Evolutionary conservation across 192 early-diverging fungal genomes (phyloP), one percentile per base, ranked within the genome.

Genomic region (Coemansia sp.): DNA sequence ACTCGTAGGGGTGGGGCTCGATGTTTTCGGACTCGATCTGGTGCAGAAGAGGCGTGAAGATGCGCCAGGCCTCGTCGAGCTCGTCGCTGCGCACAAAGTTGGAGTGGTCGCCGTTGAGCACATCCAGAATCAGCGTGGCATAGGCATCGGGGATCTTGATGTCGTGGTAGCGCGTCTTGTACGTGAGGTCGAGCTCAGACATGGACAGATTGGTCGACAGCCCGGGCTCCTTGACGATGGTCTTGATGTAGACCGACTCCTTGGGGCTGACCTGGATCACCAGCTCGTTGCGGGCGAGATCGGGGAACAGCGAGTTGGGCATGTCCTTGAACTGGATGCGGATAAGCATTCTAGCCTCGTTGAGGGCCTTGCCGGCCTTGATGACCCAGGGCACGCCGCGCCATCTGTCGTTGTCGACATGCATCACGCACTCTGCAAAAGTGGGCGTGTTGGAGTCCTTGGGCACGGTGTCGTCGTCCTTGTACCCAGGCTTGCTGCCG

Each of bases 301-400:
- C 76, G 4, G 75, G 81, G 80, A 91, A 95, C 53, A 95, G 79
- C 67, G 84, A 83, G 20, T 90, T 92, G 8, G 91, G 72, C 46
- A 94, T 90, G 61, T 96, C 88, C 57, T 90, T 89, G 86, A 95
- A 98, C 71, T 98, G 95, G 61, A 98, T 88, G 57, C 95, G 92
- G 61, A 98, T 86, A 72, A 95, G 91, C 32, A 90, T 88, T 72
- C 95, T 95, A 62, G 87, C 86, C 58, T 92, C 89, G 70, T 95
- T 81, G 39, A 98, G 81, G 28, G 93, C 95, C 65, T 93, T 93
- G 53, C 92, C 92, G 30, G 87, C 87, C 79, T 88, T 88, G 60
- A 93, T 82, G 55, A 85, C 68, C 64, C 82, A 83, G 22, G 84
- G 84, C 54, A 85, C 84, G 30, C 87, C 82, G 24, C 65, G 71